Conservation (phyloP, 2,329 filamentous ascomycete species). For the Cephalotrichum gorgonifer region DNA sequence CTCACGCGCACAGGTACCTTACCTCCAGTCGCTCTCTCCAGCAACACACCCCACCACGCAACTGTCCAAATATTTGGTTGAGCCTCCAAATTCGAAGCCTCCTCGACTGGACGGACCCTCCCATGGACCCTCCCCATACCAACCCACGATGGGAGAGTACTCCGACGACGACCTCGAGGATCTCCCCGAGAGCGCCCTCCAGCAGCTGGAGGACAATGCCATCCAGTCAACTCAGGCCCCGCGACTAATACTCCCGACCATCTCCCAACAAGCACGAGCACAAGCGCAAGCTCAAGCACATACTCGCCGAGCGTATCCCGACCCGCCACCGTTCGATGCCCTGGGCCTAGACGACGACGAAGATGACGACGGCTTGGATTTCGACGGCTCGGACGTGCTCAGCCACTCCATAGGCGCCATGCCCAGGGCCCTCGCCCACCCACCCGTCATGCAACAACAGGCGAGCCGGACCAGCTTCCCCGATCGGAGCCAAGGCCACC, state of each 20-base stretch:
- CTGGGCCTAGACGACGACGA: slow-evolving; percentile 40
- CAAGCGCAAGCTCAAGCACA: no score
- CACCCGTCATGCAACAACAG: background rate
- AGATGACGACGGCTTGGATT: slow-evolving; percentile 38
- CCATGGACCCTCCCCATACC: background rate
- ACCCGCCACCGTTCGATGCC: background rate
- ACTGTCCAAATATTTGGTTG: no score
- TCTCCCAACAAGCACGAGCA: no score
- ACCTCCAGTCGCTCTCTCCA: no score
- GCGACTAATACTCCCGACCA: slow-evolving; percentile 17
- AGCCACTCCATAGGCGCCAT: background rate
- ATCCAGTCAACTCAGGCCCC: slow-evolving; percentile 48
- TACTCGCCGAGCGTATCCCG: no score
- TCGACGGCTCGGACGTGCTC: slow-evolving; percentile 45
- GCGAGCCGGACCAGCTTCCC: slow-evolving; percentile 10
- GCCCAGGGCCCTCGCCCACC: background rate
- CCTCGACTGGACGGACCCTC: no score
- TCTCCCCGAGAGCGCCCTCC: slow-evolving; percentile 44
- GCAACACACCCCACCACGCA: no score
- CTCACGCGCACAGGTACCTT: no score
- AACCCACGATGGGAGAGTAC: slow-evolving; percentile 41
- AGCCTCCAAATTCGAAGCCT: no score
- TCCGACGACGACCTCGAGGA: slow-evolving; percentile 55
- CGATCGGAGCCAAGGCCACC: background rate
- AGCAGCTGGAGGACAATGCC: slow-evolving; percentile 54